phyloP scores from a whole-genome alignment of 805 yeast genomes.

The Kazachstania africana region DNA sequence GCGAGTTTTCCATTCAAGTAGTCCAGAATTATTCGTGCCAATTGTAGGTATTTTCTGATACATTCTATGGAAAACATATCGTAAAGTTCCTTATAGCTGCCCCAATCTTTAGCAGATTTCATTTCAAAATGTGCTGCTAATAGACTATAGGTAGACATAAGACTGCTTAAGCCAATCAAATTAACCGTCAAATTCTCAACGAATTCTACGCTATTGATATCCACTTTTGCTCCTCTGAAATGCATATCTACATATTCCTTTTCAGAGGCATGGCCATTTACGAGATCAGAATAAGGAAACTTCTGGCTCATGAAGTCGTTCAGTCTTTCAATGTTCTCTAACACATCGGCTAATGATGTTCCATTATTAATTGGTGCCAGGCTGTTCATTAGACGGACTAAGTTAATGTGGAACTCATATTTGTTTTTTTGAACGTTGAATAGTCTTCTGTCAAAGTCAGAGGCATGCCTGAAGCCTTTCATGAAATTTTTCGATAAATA shows the following conservation, averaged over 20 bases:
- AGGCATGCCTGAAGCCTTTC: neutral
- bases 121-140: conserved; percentile 11
- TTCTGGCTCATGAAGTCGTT: conserved; percentile 4
- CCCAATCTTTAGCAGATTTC: conserved; percentile 1
- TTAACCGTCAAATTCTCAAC: conserved; percentile 7
- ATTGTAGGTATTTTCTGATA: conserved; percentile 2
- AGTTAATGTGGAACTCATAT: conserved; percentile 8
- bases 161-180: conserved; percentile 6
- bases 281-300: conserved; percentile 7
- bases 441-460: conserved; percentile 4
- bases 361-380: conserved; percentile 1
- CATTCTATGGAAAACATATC: conserved; percentile 5
- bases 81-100: conserved; percentile 4
- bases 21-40: conserved; percentile 2
- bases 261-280: too few relatives aligned
- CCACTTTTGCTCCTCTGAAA: neutral
- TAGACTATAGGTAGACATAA: conserved; percentile 6
- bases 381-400: conserved; percentile 5
- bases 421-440: conserved; percentile 7
- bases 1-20: conserved; percentile 6
- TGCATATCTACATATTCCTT: neutral
- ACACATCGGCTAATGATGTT: conserved; percentile 4
- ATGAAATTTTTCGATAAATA: neutral
- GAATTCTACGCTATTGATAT: conserved; percentile 2
- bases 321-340: conserved; percentile 5